Evolutionary conservation across 106 monocot species (phyloP).

Genomic region (Platanthera guangdongensis): DNA sequence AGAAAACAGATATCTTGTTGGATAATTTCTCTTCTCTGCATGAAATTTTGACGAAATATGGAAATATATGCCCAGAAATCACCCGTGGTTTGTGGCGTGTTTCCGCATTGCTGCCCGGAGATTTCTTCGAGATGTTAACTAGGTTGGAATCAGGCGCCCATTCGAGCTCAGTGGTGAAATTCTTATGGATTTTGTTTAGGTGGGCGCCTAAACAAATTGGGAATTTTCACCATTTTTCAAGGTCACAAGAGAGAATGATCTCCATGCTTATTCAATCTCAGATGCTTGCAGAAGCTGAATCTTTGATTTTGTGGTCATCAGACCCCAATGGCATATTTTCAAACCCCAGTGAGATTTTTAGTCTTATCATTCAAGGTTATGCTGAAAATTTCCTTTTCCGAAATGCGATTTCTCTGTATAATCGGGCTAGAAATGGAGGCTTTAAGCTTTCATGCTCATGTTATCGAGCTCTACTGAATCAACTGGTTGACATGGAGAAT

Average conservation of each 20-base stretch:
- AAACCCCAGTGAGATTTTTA: constrained; percentile 24
- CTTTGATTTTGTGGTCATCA: constrained; percentile 27
- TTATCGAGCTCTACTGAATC: constrained; percentile 35
- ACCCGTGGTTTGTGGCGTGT: constrained; percentile 67
- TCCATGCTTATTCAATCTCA: constrained; percentile 42
- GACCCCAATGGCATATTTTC: constrained; percentile 8
- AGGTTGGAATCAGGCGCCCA: constrained; percentile 17
- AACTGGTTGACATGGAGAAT: constrained; percentile 23
- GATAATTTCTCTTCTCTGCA: constrained; percentile 29
- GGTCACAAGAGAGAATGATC: constrained; percentile 45
- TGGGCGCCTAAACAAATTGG: constrained; percentile 41
- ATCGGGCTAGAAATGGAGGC: constrained; percentile 28
- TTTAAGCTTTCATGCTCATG: constrained; percentile 31
- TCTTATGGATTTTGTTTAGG: constrained; percentile 52
- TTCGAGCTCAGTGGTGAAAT: constrained; percentile 19
- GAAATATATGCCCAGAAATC: constrained; percentile 46
- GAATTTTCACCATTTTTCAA: constrained; percentile 61
- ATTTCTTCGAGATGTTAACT: constrained; percentile 46
- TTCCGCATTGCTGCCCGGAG: constrained; percentile 35
- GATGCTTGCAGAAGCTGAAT: constrained; percentile 52
- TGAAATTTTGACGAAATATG: constrained; percentile 36
- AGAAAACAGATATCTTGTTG: constrained; percentile 18
- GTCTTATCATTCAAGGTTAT: constrained; percentile 52
- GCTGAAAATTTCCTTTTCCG: constrained; percentile 20
- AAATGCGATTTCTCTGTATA: constrained; percentile 36